Conservation (phyloP, 2,329 filamentous ascomycete species). For the Aspergillus sp. region DNA sequence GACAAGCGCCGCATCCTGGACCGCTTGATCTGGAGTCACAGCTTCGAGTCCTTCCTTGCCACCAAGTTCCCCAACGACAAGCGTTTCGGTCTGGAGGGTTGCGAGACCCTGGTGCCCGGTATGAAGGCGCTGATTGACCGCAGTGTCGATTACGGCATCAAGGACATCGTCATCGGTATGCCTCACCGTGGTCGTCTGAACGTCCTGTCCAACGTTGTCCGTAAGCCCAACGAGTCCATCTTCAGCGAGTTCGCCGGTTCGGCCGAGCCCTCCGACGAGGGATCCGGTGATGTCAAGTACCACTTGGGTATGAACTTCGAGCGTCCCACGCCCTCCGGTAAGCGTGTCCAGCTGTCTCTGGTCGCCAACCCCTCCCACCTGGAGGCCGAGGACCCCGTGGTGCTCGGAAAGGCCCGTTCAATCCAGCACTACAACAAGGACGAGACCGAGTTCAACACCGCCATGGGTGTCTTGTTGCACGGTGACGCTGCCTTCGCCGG, state of each 20-base stretch:
- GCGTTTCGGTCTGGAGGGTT: conserved; percentile 96
- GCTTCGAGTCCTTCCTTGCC: conserved; percentile 91
- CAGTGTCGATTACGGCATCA: conserved; percentile 96
- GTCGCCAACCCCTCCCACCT: conserved; percentile 98
- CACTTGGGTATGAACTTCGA: conserved; percentile 99
- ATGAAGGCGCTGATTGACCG: conserved; percentile 99
- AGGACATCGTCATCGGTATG: conserved; percentile 99
- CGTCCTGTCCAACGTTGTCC: conserved; percentile 95
- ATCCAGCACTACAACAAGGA: conserved; percentile 99
- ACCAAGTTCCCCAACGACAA: conserved; percentile 99
- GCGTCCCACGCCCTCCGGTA: conserved; percentile 94
- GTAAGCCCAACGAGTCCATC: conserved; percentile 99
- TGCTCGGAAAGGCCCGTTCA: conserved; percentile 93
- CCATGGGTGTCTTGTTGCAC: conserved; percentile 94
- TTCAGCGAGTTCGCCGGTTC: conserved; percentile 97
- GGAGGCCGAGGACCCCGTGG: conserved; percentile 96
- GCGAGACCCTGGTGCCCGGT: conserved; percentile 92
- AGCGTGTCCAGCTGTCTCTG: conserved; percentile 97
- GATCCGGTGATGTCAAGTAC: conserved; percentile 98
- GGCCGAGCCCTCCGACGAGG: conserved; percentile 84
- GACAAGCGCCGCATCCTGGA: conserved; percentile 98
- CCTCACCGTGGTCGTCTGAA: conserved; percentile 98
- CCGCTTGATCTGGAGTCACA: conserved; percentile 96
- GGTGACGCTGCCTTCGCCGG: conserved; percentile 96
- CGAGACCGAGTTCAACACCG: conserved; percentile 80